Evolutionary conservation across 1,139 yeast genomes (phyloP).

Genomic region (Saccharomyces hybrid): DNA sequence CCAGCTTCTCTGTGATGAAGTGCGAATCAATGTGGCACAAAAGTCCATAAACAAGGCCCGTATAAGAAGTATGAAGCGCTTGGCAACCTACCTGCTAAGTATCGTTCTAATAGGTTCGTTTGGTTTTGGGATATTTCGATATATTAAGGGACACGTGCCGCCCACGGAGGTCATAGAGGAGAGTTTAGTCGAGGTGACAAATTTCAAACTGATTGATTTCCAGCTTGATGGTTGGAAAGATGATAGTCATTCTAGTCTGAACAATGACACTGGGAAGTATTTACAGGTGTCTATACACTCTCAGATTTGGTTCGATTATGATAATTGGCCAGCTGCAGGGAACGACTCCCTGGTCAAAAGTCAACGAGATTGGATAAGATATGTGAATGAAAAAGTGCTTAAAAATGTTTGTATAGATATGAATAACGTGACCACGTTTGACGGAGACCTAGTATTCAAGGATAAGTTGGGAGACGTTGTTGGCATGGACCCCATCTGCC

Average conservation of each 20-base stretch:
- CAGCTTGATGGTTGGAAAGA: slow-evolving; percentile 29
- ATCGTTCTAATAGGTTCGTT: background rate
- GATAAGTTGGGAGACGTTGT: slow-evolving; percentile 15
- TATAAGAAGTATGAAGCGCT: background rate
- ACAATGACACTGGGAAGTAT: slow-evolving; percentile 19
- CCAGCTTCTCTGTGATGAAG: background rate
- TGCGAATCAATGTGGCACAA: background rate
- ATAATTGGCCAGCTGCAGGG: slow-evolving; percentile 9
- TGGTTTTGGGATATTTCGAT: background rate
- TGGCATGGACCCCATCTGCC: slow-evolving; percentile 20
- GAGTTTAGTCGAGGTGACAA: slow-evolving; percentile 13
- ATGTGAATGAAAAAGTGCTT: slow-evolving; percentile 16
- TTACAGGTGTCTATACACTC: slow-evolving; percentile 20
- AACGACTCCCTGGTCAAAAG: slow-evolving; percentile 2
- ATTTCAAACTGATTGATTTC: slow-evolving; percentile 17
- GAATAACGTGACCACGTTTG: slow-evolving; percentile 22
- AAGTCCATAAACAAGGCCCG: background rate
- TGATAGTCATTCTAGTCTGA: slow-evolving; percentile 10
- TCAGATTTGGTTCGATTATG: slow-evolving; percentile 21
- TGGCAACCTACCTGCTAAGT: background rate
- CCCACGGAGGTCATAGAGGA: background rate
- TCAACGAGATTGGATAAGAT: slow-evolving; percentile 13
- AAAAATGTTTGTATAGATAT: slow-evolving; percentile 20
- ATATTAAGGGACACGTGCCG: background rate
- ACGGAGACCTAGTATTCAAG: slow-evolving; percentile 10